Evolutionary conservation across 2,329 filamentous ascomycete genomes (phyloP), one percentile per base, ranked within the genome.

Genomic region (Chaetomium globosum): DNA sequence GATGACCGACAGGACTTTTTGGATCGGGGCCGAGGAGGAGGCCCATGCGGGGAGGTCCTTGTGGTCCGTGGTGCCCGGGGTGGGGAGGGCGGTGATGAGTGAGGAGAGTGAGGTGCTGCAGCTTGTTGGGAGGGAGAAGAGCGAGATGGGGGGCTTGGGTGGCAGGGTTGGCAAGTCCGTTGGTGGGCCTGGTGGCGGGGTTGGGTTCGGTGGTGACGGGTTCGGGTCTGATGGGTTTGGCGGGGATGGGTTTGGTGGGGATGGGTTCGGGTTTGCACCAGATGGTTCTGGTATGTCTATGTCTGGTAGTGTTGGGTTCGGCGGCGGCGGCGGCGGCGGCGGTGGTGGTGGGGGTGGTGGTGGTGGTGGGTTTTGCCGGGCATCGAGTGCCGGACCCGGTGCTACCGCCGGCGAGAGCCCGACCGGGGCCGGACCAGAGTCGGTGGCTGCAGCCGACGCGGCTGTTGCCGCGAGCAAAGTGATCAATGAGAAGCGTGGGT

Each of bases 81-180:
- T 16, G 16, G 51, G 51, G 4, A 53, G 26, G 26, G 26, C 26
- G 51, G 51, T 16, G 51, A 53, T 28, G 12, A 53, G 12, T 4
- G 51, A 26, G 51, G 51, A 30, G 16, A 53, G 51, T 26, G 51
- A 53, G 51, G 51, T 13, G 51, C 26, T 13, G 28, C 51, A 53
- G 51, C 51, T 53, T n/a, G 51, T 53, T 19, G 51, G 51, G 51
- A 53, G 51, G 51, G 51, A 28, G 51, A 19, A 43, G 16, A 43
- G 39, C 2, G 39, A 43, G 39, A 43, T 43, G 39, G 39, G 39
- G 39, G 39, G 39, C 6, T 6, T 4, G 5, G 39, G 7, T 19
- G 16, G 16, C 5, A 43, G 16, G 16, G 39, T n/a, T 43, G 39
- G 39, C 16, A 19, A 2, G 1, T 5, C 16, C 16, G 39, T 43